A percentile compares a stretch with the other conserved stretches of the same genome.
Conservation (phyloP, 257 asterid genomes). For the Gynochthodes officinalis region DNA sequence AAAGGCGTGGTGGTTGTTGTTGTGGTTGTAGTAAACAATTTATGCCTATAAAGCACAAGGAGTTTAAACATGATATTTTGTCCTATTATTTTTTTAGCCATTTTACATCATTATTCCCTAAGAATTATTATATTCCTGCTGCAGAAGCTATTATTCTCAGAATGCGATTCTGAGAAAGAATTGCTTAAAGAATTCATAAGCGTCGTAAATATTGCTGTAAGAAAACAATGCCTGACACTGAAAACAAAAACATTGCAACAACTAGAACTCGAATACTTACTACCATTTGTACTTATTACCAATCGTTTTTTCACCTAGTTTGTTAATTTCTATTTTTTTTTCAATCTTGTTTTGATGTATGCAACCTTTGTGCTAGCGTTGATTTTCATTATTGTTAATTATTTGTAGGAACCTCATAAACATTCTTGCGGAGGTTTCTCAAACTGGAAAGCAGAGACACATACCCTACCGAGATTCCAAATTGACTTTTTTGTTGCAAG, state of each 20-base stretch:
- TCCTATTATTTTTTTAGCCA: neutral
- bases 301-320: neutral
- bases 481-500: conserved; percentile 93
- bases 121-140: neutral
- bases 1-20: too few relatives aligned
- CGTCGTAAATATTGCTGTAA: too few relatives aligned
- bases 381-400: conserved; percentile 19
- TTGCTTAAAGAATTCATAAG: too few relatives aligned
- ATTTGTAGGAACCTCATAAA: conserved; percentile 80
- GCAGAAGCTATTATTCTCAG: neutral
- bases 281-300: too few relatives aligned
- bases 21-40: too few relatives aligned
- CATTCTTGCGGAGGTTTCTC: conserved; percentile 95
- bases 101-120: neutral
- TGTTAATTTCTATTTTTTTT: too few relatives aligned
- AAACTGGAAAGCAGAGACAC: conserved; percentile 94
- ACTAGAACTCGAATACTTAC: too few relatives aligned
- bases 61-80: neutral
- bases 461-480: conserved; percentile 98
- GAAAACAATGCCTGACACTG: too few relatives aligned
- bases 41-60: too few relatives aligned
- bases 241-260: too few relatives aligned
- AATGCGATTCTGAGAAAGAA: neutral
- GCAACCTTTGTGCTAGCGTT: conserved; percentile 22
- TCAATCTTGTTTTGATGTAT: neutral